phyloP scores from a whole-genome alignment of 23 red algal genomes.

The Chondrus crispus region DNA sequence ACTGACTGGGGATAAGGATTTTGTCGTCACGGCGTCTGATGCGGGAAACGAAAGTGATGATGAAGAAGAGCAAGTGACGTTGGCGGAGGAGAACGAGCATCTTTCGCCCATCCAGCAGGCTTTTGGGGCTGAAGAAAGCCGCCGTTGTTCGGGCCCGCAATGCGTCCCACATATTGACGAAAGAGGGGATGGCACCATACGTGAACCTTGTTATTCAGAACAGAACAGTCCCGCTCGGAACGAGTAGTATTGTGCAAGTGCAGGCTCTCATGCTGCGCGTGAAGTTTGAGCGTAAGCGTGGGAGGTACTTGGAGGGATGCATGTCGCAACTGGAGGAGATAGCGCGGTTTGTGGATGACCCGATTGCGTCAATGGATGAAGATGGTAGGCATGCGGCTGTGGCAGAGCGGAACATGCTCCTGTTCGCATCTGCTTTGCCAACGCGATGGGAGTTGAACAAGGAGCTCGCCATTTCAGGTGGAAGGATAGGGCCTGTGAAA shows the following conservation, averaged over 20 bases:
- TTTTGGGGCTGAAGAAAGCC: conserved; percentile 22
- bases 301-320: conserved; percentile 75
- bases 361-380: background rate
- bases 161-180: conserved; percentile 36
- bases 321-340: conserved; percentile 90
- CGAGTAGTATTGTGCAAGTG: conserved; percentile 50
- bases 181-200: conserved; percentile 47
- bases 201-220: conserved; percentile 29
- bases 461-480: conserved; percentile 75
- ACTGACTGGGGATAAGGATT: conserved; percentile 5
- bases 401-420: conserved; percentile 47
- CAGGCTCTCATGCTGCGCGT: conserved; percentile 66
- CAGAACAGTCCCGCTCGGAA: conserved; percentile 5
- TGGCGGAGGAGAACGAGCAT: conserved; percentile 5
- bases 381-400: background rate
- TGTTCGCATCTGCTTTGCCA: conserved; percentile 69
- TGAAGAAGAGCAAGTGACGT: background rate
- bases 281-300: conserved; percentile 58
- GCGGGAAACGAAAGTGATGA: background rate
- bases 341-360: conserved; percentile 55
- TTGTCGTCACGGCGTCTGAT: background rate
- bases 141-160: conserved; percentile 27
- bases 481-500: conserved; percentile 87
- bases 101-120: conserved; percentile 62
- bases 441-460: conserved; percentile 82